These are phyloP conservation scores for Tremella fuciformis DNA, from an alignment of 768 basidiomycete genomes.

Conservation along the genomic window DNA sequence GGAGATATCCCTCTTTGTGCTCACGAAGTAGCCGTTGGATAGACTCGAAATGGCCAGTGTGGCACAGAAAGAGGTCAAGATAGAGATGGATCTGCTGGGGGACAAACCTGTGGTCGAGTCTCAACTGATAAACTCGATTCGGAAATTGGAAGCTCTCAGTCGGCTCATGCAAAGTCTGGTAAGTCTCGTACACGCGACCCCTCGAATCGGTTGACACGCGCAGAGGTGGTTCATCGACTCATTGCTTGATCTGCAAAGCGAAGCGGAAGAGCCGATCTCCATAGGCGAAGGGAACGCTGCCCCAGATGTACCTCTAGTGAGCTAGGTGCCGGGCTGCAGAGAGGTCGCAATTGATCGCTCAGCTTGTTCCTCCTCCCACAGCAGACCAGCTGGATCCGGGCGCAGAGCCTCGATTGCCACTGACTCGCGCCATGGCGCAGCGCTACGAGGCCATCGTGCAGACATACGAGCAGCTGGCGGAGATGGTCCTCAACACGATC, in stretches of 20 bases:
- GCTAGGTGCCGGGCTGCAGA: background rate
- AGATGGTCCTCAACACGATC: conserved; percentile 80
- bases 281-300: conserved; percentile 6
- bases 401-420: conserved; percentile 63
- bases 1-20: no score
- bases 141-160: conserved; percentile 71
- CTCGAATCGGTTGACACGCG: background rate
- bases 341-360: background rate
- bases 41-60: conserved; percentile 54
- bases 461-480: conserved; percentile 85
- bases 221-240: conserved; percentile 83
- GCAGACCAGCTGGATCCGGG: conserved; percentile 20
- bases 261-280: conserved; percentile 57
- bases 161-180: conserved; percentile 83
- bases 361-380: background rate
- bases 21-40: conserved; percentile 26
- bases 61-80: conserved; percentile 71
- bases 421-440: conserved; percentile 87
- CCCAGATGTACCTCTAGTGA: background rate
- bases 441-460: conserved; percentile 86
- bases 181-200: conserved; percentile 45
- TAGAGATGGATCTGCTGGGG: conserved; percentile 68
- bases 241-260: conserved; percentile 65
- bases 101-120: conserved; percentile 59
- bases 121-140: conserved; percentile 68